A percentile compares a stretch with the other conserved stretches of the same genome.
Evolutionary conservation across 1,284 basidiomycete species (phyloP).

Genomic region (Puccinia novopanici): DNA sequence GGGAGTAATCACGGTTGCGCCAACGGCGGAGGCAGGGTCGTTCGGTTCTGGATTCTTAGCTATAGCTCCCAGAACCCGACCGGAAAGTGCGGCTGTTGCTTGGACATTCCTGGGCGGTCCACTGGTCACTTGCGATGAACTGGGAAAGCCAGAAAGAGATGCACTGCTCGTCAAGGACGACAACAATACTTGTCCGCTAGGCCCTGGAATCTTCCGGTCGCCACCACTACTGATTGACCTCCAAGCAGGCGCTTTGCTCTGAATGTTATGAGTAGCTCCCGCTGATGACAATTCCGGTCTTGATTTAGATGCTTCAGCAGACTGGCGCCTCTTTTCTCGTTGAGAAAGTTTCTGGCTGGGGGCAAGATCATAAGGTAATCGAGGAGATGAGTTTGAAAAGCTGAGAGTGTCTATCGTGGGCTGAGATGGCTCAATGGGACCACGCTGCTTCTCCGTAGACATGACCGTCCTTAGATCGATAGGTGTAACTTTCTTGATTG

Average conservation of each 20-base stretch:
- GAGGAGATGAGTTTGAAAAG: background rate
- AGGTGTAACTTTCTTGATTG: conserved; percentile 1
- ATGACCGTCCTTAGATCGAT: conserved; percentile 36
- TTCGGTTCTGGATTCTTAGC: conserved; percentile 6
- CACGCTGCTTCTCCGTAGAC: background rate
- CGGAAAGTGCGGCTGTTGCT: background rate
- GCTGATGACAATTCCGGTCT: conserved; percentile 9
- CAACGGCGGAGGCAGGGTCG: conserved; percentile 52
- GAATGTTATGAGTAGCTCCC: background rate
- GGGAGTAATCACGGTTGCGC: conserved; percentile 55
- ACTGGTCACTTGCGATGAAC: background rate
- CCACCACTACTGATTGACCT: conserved; percentile 16
- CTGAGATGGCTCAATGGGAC: background rate
- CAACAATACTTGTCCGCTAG: background rate
- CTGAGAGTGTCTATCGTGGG: background rate
- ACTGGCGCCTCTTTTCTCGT: conserved; percentile 37
- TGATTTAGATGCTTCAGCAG: conserved; percentile 28
- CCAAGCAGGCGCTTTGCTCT: conserved; percentile 34
- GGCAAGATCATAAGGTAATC: conserved; percentile 2
- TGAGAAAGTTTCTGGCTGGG: conserved; percentile 42
- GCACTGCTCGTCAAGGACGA: conserved; percentile 11
- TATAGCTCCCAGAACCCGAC: background rate
- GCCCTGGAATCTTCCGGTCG: conserved; percentile 6
- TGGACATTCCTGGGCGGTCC: background rate
- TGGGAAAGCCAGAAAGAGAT: conserved; percentile 3